Conservation (phyloP, 192 early-diverging fungal species). For the Globomyces pollinis-pini region DNA sequence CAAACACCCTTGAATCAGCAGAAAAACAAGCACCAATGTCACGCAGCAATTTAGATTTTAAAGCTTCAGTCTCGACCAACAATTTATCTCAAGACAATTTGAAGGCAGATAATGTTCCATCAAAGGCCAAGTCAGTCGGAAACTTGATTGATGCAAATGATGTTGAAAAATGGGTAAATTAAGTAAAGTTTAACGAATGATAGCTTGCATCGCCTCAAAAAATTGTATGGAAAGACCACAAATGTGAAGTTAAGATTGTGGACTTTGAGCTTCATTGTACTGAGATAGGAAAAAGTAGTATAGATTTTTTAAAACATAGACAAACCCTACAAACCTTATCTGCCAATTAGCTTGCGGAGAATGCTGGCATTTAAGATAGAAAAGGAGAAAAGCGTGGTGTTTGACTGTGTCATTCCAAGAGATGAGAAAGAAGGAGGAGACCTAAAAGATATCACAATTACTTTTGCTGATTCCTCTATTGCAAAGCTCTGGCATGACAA, state of each 20-base stretch:
- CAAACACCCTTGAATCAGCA: background rate
- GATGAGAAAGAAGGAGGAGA: conserved; percentile 35
- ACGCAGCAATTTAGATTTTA: background rate
- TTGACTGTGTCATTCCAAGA: conserved; percentile 30
- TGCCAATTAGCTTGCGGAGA: conserved; percentile 28
- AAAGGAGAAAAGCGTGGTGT: conserved; percentile 19
- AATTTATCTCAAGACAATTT: background rate
- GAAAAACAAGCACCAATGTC: background rate
- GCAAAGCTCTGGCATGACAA: conserved; percentile 25
- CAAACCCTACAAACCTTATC: conserved; percentile 33
- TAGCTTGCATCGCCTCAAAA: conserved; percentile 13
- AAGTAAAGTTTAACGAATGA: background rate
- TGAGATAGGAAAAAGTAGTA: conserved; percentile 38
- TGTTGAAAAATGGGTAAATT: conserved; percentile 6
- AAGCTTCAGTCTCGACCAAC: no score
- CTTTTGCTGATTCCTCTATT: conserved; percentile 15
- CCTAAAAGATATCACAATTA: conserved; percentile 31
- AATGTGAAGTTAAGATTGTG: conserved; percentile 29
- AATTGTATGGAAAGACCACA: conserved; percentile 27
- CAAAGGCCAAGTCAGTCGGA: background rate
- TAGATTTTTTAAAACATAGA: conserved; percentile 6
- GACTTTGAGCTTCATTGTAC: conserved; percentile 27
- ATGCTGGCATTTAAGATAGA: conserved; percentile 22
- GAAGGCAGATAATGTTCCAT: no score
- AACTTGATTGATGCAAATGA: background rate